Conservation (phyloP, 129 eudicot genomes). For the Calendula officinalis region DNA sequence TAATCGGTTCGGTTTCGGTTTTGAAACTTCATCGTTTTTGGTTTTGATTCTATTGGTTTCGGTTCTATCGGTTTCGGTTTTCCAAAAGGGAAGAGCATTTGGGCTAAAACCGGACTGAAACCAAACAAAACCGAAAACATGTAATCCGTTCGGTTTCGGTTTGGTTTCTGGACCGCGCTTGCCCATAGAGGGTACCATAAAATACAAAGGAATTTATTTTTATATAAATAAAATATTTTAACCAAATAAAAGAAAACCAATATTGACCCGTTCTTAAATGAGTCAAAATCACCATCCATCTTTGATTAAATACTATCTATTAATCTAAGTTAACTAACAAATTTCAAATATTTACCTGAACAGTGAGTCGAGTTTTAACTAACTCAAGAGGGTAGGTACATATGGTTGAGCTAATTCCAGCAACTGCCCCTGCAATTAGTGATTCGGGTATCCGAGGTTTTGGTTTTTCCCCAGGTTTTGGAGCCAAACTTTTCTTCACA, state of each 20-base stretch:
- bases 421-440: slow-evolving; percentile 67
- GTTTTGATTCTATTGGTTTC: too few relatives aligned
- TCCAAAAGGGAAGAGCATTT: too few relatives aligned
- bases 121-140: too few relatives aligned
- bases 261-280: not conserved
- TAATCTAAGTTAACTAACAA: not conserved
- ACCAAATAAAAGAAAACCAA: not conserved
- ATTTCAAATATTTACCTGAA: slow-evolving; percentile 46
- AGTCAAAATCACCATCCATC: not conserved
- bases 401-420: slow-evolving; percentile 83
- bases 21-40: too few relatives aligned
- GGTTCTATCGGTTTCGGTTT: too few relatives aligned
- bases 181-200: too few relatives aligned
- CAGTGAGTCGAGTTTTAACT: slow-evolving; percentile 78
- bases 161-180: too few relatives aligned
- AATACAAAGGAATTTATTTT: too few relatives aligned
- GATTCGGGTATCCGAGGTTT: slow-evolving; percentile 61
- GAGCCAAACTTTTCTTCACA: slow-evolving; percentile 63
- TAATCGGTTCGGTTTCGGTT: too few relatives aligned
- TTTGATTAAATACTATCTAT: not conserved
- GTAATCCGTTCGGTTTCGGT: too few relatives aligned
- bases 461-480: slow-evolving; percentile 59
- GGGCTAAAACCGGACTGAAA: too few relatives aligned
- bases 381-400: slow-evolving; percentile 82
- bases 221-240: too few relatives aligned